These are phyloP conservation scores for Pinus albicaulis DNA, from an alignment of 75 land plant species.

Conservation along the genomic window DNA sequence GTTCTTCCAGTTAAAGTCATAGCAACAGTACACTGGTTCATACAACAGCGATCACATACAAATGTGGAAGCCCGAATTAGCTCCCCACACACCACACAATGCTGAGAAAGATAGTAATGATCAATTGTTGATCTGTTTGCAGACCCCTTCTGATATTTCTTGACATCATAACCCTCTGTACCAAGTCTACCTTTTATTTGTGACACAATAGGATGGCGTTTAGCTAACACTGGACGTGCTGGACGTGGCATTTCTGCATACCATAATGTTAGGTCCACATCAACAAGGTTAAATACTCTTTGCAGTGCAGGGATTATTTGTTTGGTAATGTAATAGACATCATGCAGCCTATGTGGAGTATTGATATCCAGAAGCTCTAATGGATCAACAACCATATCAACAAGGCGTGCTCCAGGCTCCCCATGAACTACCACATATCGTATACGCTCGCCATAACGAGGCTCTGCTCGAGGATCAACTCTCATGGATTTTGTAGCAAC, in stretches of 20 bases:
- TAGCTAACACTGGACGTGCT: slow-evolving; percentile 42
- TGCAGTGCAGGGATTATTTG: slow-evolving; percentile 97
- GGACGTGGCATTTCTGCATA: slow-evolving; percentile 75
- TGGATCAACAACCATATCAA: slow-evolving; percentile 95
- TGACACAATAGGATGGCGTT: slow-evolving; percentile 14
- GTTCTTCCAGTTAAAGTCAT: slow-evolving; percentile 56
- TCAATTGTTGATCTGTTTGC: slow-evolving; percentile 65
- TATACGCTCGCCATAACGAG: slow-evolving; percentile 85
- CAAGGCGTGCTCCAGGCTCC: slow-evolving; percentile 89
- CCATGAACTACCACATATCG: slow-evolving; percentile 93
- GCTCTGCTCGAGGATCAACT: slow-evolving; percentile 89
- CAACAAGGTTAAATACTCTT: slow-evolving; percentile 85
- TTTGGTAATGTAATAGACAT: slow-evolving; percentile 87
- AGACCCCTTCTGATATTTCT: slow-evolving; percentile 13
- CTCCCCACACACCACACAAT: slow-evolving; percentile 83
- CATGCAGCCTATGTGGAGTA: slow-evolving; percentile 73
- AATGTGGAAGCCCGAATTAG: slow-evolving; percentile 43
- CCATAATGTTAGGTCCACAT: slow-evolving; percentile 79
- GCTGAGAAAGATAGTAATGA: slow-evolving; percentile 75
- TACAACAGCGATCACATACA: slow-evolving; percentile 57
- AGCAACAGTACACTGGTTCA: slow-evolving; percentile 36
- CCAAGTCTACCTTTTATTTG: background rate
- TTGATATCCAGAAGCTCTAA: slow-evolving; percentile 54
- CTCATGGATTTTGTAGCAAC: slow-evolving; percentile 95
- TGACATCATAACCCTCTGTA: slow-evolving; percentile 8